Base-by-base conservation (phyloP, 106 monocot genomes). In the Dioscorea dumetorum region DNA sequence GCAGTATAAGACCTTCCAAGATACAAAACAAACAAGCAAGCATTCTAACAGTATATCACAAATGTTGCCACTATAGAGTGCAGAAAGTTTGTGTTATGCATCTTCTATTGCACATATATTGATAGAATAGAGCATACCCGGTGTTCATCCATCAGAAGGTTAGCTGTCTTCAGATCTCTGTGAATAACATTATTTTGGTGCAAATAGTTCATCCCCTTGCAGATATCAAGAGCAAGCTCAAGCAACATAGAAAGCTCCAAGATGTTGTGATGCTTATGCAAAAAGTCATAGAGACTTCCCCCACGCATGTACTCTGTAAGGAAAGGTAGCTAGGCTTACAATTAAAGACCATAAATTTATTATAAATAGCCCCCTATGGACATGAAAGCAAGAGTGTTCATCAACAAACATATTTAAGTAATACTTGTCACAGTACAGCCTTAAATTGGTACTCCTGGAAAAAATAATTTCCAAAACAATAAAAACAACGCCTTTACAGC, bases 301-400 rank as follows among this genome's bases (percentile, higher is more conserved):
- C 85, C 79, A 58, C 71, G 67, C 89, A 89, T 82, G 54, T 82
- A 89, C 28, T 89, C 89, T 89, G 82, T 63, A 81, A 41, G 41
- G 41, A 10, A 41, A 41, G 9, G 41, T 10, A 41, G 10, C 41
- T 41, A 41, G 41, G 10, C 41, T 41, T 6, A 10, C 10, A 41
- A 41, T 41, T 6, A 10, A 41, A 41, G 3, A 41, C 41, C 10
- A 41, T 10, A 41, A 41, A 41, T 0, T 3, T 10, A 41, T 41
- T 41, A 10, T 10, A 10, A 41, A 41, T 41, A 41, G 0, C 41
- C 41, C 41, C 2, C 6, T 5, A 41, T 41, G 41, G 0, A 41
- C 41, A 41, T 34, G 41, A 3, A 41, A 8, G 41, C 3, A 41
- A 10, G 41, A 41, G 41, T 41, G 10, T 41, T 41, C 41, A 41